Base-by-base conservation (phyloP, 148 eudicot species). In the Amaranthus palmeri region DNA sequence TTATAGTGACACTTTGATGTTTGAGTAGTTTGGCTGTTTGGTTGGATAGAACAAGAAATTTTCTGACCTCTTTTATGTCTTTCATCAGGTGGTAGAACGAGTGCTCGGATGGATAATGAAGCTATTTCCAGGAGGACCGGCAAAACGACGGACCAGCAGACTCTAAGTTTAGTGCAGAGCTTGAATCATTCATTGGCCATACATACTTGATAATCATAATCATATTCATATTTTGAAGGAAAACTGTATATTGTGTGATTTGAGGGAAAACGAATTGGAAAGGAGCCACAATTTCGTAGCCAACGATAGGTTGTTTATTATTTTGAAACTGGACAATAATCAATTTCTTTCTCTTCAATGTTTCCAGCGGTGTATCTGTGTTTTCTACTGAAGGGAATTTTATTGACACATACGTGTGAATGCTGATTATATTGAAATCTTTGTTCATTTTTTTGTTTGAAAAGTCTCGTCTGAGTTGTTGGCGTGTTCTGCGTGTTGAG, bases 61-160 rank as follows among this genome's bases (percentile, higher is more conserved):
- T 45, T 40, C 42, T 70, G 65, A 70, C 14, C 14, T 11, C 3
- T 36, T 47, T 36, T 47, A 11, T 64, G 0, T 52, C 40, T 74
- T 45, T 11, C 49, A 57, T 49, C 46, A 79, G 98, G 99, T 95
- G 78, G 99, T 95, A 68, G 99, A 90, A 75, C 81, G 97, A 77
- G 99, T 95, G 44, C 65, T 95, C 54, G 97, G 97, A 65, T 95
- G 99, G 99, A 89, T 95, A 78, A 91, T 91, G 97, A 95, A 95
- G 88, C 90, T 92, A 50, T 92, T 92, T 74, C 99, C 99, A 4
- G 97, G 97, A 62, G 97, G 97, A 66, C 99, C 97, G 41, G 78
- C 97, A 50, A 84, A 82, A 73, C 81, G 97, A 73, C 83, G 89
- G 77, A 78, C 88, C 49, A 87, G 91, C 86, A 88, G 87, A 82